Base-by-base conservation (phyloP, 352 stramenopile genomes). In the Phytophthora rubi region DNA sequence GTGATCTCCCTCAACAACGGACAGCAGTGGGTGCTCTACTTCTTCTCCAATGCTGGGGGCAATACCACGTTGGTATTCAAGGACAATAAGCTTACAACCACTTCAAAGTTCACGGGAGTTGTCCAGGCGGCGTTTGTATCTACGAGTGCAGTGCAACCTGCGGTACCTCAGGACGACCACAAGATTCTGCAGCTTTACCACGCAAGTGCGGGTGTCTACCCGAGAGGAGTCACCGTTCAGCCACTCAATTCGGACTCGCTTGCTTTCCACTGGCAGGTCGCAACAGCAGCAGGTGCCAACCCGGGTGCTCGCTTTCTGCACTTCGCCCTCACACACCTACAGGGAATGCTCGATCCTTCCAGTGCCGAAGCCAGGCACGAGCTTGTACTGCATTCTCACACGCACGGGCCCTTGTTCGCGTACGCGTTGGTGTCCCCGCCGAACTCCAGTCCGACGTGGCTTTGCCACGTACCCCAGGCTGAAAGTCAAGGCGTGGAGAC, bases 1-100 rank as follows among this genome's bases (percentile, higher is more conserved):
- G 74, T 86, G 3, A 63, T 95, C 33, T 76, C 79, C 37, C 69
- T 93, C n/a, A 92, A 95, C 67, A 94, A 94, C 23, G 81, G 80
- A 21, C 86, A 94, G 26, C 79, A 81, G 48, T 95, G 88, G 88
- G 68, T 89, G 13, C 54, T 94, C 26, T 91, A 85, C 62, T 86
- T 90, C 51, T 92, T 88, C 53, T 71, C 79, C 2, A 73, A 56
- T 13, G 37, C 62, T 44, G 64, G 53, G 10, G 53, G 59, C 10
- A 59, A 70, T 45, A 53, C 67, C 26, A 55, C 75, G 53, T 49
- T 83, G 54, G 13, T 80, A n/a, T 80, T 90, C 53, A 39, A 81
- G 28, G 69, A 75, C 60, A 89, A 83, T 64, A 78, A 78, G 33
- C 74, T 94, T n/a, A 81, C 69, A 48, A 89, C 85, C 2, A 73